Evolutionary conservation across 2,329 filamentous ascomycete genomes (phyloP).

Genomic region (Trichoderma sp.): DNA sequence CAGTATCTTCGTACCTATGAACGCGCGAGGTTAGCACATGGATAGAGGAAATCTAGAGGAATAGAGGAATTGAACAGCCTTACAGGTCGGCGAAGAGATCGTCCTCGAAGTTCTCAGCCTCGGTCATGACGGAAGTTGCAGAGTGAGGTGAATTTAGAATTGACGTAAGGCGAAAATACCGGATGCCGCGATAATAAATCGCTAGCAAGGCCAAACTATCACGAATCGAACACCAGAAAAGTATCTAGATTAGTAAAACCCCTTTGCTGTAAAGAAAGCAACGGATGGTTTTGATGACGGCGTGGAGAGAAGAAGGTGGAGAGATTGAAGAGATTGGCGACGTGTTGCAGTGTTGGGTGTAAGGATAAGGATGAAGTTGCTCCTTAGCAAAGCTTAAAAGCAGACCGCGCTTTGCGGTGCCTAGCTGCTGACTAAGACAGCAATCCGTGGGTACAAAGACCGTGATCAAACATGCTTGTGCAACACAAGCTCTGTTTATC

Average conservation of each 20-base stretch:
- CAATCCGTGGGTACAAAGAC: background rate
- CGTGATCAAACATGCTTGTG: background rate
- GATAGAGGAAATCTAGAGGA: background rate
- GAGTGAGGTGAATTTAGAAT: background rate
- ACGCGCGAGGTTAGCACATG: background rate
- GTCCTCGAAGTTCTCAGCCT: constrained; percentile 81
- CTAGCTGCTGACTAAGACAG: constrained; percentile 18
- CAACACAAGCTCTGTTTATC: background rate
- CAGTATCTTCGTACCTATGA: constrained; percentile 66
- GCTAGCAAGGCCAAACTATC: background rate
- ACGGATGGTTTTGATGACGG: background rate
- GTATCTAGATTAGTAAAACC: background rate
- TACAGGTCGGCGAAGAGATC: constrained; percentile 96
- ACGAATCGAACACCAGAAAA: background rate
- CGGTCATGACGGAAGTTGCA: constrained; percentile 61
- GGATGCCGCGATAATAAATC: background rate
- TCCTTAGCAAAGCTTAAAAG: constrained; percentile 12
- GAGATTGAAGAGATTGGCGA: background rate
- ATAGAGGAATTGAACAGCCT: constrained; percentile 38
- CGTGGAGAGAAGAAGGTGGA: background rate
- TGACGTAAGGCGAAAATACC: constrained; percentile 12
- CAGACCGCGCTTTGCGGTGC: constrained; percentile 12
- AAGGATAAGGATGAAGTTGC: constrained; percentile 13
- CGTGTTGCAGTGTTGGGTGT: background rate
- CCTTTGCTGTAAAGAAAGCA: background rate